Conservation (phyloP, 73 alveolate species). For the Strombidium stylifer region DNA sequence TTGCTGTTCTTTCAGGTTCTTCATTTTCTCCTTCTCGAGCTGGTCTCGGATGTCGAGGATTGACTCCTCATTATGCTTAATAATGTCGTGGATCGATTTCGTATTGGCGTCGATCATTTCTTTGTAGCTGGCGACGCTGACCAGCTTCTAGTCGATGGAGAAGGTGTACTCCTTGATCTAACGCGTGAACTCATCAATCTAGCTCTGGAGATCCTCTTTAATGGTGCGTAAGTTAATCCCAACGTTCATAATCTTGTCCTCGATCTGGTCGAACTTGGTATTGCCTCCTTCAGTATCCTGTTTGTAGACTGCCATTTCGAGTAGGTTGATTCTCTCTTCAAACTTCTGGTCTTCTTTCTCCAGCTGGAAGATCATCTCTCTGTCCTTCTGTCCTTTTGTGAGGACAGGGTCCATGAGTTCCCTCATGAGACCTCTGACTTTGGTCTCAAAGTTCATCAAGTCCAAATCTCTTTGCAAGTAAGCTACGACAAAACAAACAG, state of each 20-base stretch:
- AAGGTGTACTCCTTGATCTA: constrained; percentile 3
- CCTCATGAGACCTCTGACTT: constrained; percentile 22
- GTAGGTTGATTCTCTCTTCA: not conserved
- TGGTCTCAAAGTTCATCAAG: constrained; percentile 38
- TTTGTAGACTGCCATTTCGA: constrained; percentile 10
- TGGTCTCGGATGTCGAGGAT: not conserved
- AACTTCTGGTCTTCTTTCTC: not conserved
- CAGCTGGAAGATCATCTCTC: not conserved
- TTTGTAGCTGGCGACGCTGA: not conserved
- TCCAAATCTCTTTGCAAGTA: too few species aligned
- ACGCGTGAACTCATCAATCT: not conserved
- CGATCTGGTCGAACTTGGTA: constrained; percentile 26
- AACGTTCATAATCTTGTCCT: constrained; percentile 1
- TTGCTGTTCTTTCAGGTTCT: not conserved
- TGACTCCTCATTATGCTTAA: constrained; percentile 3
- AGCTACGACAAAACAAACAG: too few species aligned
- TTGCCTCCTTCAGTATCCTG: not conserved
- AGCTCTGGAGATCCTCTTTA: not conserved
- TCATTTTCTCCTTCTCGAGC: not conserved
- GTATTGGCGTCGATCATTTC: constrained; percentile 12
- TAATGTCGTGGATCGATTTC: not conserved
- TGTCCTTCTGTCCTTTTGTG: constrained; percentile 4
- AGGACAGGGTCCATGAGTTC: constrained; percentile 19
- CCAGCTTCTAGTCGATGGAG: not conserved
- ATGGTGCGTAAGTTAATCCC: not conserved